Conservation (phyloP, 805 yeast species). For the Candida taoyuanica region DNA sequence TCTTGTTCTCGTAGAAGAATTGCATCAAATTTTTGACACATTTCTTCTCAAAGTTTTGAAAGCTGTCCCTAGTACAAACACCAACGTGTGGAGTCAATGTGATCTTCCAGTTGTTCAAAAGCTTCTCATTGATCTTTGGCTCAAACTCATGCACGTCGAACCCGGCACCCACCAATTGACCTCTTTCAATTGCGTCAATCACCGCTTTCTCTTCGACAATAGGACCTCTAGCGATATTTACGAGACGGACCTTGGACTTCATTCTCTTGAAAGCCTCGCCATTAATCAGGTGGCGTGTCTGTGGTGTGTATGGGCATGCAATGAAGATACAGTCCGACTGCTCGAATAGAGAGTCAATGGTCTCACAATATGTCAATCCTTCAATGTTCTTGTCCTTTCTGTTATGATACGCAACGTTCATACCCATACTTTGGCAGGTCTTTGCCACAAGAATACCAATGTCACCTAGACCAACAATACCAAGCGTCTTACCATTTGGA, state of each 20-base stretch:
- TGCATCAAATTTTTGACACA: constrained; percentile 35
- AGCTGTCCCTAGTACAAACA: constrained; percentile 33
- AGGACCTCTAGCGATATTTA: constrained; percentile 38
- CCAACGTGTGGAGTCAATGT: constrained; percentile 37
- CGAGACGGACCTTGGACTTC: constrained; percentile 29
- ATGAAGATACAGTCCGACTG: constrained; percentile 32
- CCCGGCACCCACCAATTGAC: constrained; percentile 39
- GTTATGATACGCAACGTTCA: constrained; percentile 40
- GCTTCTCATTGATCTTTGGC: constrained; percentile 32
- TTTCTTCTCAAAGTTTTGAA: constrained; percentile 33
- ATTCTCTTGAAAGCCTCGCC: constrained; percentile 25
- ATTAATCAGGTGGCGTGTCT: constrained; percentile 35
- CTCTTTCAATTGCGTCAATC: constrained; percentile 35
- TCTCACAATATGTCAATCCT: constrained; percentile 29
- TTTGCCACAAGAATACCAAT: constrained; percentile 41
- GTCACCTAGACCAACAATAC: constrained; percentile 45
- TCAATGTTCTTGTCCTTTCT: constrained; percentile 34
- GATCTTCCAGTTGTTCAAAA: constrained; percentile 32
- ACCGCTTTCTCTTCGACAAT: constrained; percentile 37
- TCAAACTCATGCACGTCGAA: constrained; percentile 41
- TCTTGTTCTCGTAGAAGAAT: constrained; percentile 32
- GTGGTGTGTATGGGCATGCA: constrained; percentile 36
- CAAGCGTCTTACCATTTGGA: constrained; percentile 39
- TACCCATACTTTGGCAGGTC: constrained; percentile 39
- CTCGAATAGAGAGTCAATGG: constrained; percentile 26